These are phyloP conservation scores for Zygoascus biomembranicola DNA, from an alignment of 805 yeast genomes.

Conservation along the genomic window DNA sequence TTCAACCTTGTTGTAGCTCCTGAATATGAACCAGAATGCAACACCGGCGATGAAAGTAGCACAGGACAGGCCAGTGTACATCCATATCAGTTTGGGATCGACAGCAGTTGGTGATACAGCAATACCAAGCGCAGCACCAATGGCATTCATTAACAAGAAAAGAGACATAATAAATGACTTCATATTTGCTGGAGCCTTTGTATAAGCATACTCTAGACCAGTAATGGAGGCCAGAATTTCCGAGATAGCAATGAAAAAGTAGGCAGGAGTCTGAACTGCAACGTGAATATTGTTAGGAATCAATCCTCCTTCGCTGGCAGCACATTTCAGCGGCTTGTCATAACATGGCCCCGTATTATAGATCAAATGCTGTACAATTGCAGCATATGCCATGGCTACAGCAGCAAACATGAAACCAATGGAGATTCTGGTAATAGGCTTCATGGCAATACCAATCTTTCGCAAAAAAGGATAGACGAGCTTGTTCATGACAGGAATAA, in stretches of 20 bases:
- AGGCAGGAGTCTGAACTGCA: conserved; percentile 66
- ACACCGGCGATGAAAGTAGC: conserved; percentile 53
- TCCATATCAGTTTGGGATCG: conserved; percentile 66
- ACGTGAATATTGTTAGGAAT: conserved; percentile 53
- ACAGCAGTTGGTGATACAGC: conserved; percentile 58
- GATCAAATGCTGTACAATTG: conserved; percentile 62
- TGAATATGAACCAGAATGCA: conserved; percentile 53
- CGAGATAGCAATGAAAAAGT: conserved; percentile 61
- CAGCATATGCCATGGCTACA: conserved; percentile 64
- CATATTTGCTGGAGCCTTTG: conserved; percentile 69
- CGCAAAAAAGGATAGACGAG: conserved; percentile 48
- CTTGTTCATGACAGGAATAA: conserved; percentile 64
- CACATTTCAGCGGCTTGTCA: conserved; percentile 51
- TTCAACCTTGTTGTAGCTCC: conserved; percentile 45
- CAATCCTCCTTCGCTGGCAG: conserved; percentile 29
- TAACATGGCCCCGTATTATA: conserved; percentile 70
- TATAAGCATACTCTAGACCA: conserved; percentile 77
- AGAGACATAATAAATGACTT: conserved; percentile 53
- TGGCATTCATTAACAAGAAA: conserved; percentile 64
- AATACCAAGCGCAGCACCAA: conserved; percentile 70
- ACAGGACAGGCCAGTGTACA: conserved; percentile 53
- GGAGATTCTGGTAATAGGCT: conserved; percentile 64
- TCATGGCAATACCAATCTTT: conserved; percentile 43
- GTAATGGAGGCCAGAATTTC: conserved; percentile 77
- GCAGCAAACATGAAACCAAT: conserved; percentile 62